Base-by-base conservation (phyloP, 2,329 filamentous ascomycete genomes). In the Monosporascus sp. region DNA sequence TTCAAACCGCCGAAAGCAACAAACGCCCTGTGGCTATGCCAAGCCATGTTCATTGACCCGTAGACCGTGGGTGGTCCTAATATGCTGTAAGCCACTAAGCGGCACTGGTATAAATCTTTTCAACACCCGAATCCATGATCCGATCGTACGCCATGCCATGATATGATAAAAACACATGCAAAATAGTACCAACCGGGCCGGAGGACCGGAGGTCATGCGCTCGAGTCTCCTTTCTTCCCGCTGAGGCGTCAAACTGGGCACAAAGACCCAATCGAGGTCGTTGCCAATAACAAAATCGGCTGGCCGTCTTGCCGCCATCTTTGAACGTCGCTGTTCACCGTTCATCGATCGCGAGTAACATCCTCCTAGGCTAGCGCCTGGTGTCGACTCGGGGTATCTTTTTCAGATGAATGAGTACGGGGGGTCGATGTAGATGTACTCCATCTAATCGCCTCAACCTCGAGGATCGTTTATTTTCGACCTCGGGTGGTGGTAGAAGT, bases 401-500 rank as follows among this genome's bases (percentile, higher is more conserved):
- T 35, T 35, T 14, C 20, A n/a, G 41, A n/a, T 46, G 43, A 18
- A 31, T 27, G n/a, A 27, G 25, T 14, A 31, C 25, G 24, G 14
- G 11, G 5, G 25, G 24, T 25, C 14, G 9, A n/a, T 46, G 3
- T n/a, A 27, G 43, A 46, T 46, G 43, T 31, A 27, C 50, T 36
- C 50, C 49, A 50, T 31, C 49, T 45, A 14, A 25, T 46, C 9
- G 22, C 45, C 35, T 36, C 31, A 14, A 35, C 4, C 9, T 3
- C 9, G 17, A 35, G 39, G 18, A 25, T 27, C 17, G 35, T 24
- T 77, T 66, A 84, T 67, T 83, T 85, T 65, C 81, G 80, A 51
- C 70, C 72, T 35, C 79, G 74, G 56, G 71, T 74, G 51, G 74
- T 73, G 1, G 79, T 75, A 2, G 84, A 78, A 1, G 85, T 88